Base-by-base conservation (phyloP, 345 rosid genomes). In the Mercurialis annua region DNA sequence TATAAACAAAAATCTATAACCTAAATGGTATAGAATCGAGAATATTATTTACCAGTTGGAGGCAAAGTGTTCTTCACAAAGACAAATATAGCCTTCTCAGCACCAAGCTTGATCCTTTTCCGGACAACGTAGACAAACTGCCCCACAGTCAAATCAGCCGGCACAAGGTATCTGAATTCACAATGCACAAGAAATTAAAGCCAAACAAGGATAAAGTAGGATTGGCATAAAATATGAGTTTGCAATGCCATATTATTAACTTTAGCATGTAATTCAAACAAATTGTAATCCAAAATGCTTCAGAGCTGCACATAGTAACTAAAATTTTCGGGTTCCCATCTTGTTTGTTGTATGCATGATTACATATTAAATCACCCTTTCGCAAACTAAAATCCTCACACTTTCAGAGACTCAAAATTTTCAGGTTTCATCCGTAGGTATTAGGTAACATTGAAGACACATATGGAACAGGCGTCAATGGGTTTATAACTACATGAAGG, bases 71-170 rank as follows among this genome's bases (percentile, higher is more conserved):
- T 80, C 57, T 82, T 83, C 36, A 86, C 86, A 62, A 89, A 89
- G 66, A 86, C 69, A 50, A 88, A 88, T 74, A 88, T 85, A 46
- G 93, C 93, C 80, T 85, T 85, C 65, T 88, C 93, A 44, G 96
- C 83, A 75, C 92, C 64, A 30, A 89, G 84, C 79, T 89, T 83
- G 51, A 86, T 86, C 87, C 90, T 82, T 77, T 86, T 89, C 36
- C 96, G 90, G 51, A 89, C 85, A 68, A 89, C 87, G 78, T 85
- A 89, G 51, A 86, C 87, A 65, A 89, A 89, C 70, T 86, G 92
- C 17, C 96, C 92, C 42, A 84, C 88, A 30, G 85, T 79, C 78
- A 89, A 80, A 77, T 89, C 92, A 44, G 86, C 85, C 2, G 92
- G 92, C 20, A 89, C 92, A 70, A 89, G 92, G 74, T 87, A 87